phyloP scores from a whole-genome alignment of 768 basidiomycete species.

The Tephrocybe rancida region DNA sequence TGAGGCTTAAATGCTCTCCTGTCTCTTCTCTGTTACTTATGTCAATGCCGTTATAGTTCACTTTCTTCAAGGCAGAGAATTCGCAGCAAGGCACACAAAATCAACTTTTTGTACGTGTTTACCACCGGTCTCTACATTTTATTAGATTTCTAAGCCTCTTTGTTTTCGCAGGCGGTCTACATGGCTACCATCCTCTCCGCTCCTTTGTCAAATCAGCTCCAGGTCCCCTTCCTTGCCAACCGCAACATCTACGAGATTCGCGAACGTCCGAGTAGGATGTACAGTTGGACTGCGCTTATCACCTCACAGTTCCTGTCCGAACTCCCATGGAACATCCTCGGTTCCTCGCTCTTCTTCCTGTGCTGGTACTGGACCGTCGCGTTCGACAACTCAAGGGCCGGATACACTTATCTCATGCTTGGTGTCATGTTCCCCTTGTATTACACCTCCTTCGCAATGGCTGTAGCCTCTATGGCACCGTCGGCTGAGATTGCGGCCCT shows the following conservation, averaged over 20 bases:
- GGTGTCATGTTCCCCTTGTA: slow-evolving; percentile 63
- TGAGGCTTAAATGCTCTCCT: slow-evolving; percentile 20
- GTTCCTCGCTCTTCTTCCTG: slow-evolving; percentile 62
- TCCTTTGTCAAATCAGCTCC: slow-evolving; percentile 64
- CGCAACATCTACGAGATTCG: slow-evolving; percentile 71
- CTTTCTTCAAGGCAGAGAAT: slow-evolving; percentile 61
- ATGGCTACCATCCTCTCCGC: slow-evolving; percentile 56
- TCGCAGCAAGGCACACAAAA: slow-evolving; percentile 61
- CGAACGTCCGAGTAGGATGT: slow-evolving; percentile 66
- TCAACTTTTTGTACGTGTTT: slow-evolving; percentile 59
- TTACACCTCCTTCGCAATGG: slow-evolving; percentile 64
- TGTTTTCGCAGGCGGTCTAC: slow-evolving; percentile 46
- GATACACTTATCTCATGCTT: slow-evolving; percentile 59
- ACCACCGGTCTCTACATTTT: background rate
- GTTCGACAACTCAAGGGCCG: slow-evolving; percentile 52
- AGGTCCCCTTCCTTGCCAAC: slow-evolving; percentile 60
- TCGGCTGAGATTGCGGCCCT: slow-evolving; percentile 62
- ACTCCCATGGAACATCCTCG: slow-evolving; percentile 66
- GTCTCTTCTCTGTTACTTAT: slow-evolving; percentile 8
- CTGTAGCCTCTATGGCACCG: slow-evolving; percentile 62
- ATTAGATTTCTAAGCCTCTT: background rate
- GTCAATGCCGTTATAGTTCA: slow-evolving; percentile 39
- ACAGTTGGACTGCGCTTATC: slow-evolving; percentile 62
- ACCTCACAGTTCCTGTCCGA: slow-evolving; percentile 60
- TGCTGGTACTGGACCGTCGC: slow-evolving; percentile 80